Base-by-base conservation (phyloP, 345 rosid genomes). In the Streptanthus diversifolius region DNA sequence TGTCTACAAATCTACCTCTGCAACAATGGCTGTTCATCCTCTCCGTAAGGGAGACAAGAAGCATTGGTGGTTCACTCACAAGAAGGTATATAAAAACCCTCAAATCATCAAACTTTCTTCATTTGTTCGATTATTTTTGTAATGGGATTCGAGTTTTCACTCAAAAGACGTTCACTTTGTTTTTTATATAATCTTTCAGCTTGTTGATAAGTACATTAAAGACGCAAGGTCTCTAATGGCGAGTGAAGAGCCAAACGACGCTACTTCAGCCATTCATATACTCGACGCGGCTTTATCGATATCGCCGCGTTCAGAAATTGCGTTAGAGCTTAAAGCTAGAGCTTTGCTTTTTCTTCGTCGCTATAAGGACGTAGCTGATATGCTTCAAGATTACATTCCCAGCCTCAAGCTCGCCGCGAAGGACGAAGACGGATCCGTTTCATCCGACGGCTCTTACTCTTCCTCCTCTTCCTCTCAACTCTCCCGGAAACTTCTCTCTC, bases 11-110 rank as follows among this genome's bases (percentile, higher is more conserved):
- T 2, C 39, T 9, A 64, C 32, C 32, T 73, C 55, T 40, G 49
- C 49, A 63, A 49, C 62, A 69, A 65, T 48, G 71, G 37, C 86
- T 63, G 87, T 70, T 11, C 71, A 52, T 74, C 63, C 74, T 27
- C 66, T 66, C 61, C 74, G 59, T n/a, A 48, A 37, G 70, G 88
- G 80, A 24, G 86, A 86, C 45, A 85, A 80, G 79, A 89, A 82
- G 65, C 96, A 83, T 77, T 89, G 97, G 96, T 93, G 98, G 98
- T 90, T 89, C 69, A 89, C 80, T 77, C 88, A 87, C 78, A 74
- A 91, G 63, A 93, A 85, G 96, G 98, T 88, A 73, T 43, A 19
- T 2, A 41, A 14, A 27, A 49, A 25, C 10, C 15, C 5, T 25
- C 45, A 43, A 71, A 71, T 40, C 62, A 49, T 44, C 45, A 15